Base-by-base conservation (phyloP, 805 yeast genomes). In the Candida cerambycidarum region DNA sequence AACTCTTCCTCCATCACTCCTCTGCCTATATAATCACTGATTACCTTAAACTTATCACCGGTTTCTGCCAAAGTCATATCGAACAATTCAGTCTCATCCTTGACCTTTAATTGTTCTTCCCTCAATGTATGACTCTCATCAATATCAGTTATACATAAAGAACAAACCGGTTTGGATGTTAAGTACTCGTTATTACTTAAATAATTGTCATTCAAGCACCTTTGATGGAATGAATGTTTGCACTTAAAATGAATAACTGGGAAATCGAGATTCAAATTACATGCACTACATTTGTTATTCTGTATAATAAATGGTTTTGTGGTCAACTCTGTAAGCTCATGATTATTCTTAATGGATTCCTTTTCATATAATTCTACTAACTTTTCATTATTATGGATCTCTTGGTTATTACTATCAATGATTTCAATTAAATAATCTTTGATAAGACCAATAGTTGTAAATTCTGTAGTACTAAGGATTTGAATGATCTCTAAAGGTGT, bases 221-320 rank as follows among this genome's bases (percentile, higher is more conserved):
- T 70, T 52, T 84, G 86, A 57, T 93, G 98, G 57, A 79, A 89
- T 2, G 93, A 80, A 56, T 93, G 99, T 23, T 75, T 74, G 65
- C 99, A 93, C 49, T 80, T 78, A 67, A 92, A 93, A 54, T 87
- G 95, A 0, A 86, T 78, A 2, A 83, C 75, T 0, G 98, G 97
- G 32, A 82, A 71, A 45, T 87, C 95, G 15, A 92, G 63, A 10
- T 77, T 73, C 32, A 75, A 66, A 8, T 76, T 69, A 57, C 97
- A 90, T 13, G 79, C 71, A 11, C 79, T 67, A 56, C 97, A 90
- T 28, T 69, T 70, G 19, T 80, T 73, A 47, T 79, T 77, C 52
- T 83, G 88, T 3, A 83, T 64, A 4, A 82, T 75, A 51, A 63
- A 73, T 7, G 76, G 82, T 51, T 66, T 58, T 42, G 57, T 38